Percentiles rank a stretch among this genome's conserved stretches.
Evolutionary conservation across 78 protist species (phyloP).

Genomic region (Tieghemostelium lacteum): DNA sequence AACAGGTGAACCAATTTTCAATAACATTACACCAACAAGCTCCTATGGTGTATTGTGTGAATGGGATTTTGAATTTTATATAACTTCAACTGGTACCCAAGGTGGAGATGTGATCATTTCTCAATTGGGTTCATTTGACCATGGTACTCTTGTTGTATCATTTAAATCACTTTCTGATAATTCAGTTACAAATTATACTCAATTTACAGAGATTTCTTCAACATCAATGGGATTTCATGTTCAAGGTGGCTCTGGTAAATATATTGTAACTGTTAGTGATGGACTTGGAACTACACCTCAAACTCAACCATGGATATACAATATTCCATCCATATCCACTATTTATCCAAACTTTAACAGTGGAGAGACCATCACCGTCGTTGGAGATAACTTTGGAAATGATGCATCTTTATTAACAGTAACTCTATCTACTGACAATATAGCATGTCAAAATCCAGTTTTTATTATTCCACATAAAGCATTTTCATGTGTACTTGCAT

Average conservation of each 20-base stretch:
- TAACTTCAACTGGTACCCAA: background rate
- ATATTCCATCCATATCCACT: constrained; percentile 2
- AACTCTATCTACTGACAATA: background rate
- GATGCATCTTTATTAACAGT: background rate
- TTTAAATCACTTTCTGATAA: background rate
- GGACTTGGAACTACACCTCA: background rate
- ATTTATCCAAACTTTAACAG: background rate
- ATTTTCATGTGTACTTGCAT: background rate
- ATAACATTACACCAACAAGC: background rate
- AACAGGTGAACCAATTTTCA: background rate
- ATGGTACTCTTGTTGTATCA: background rate
- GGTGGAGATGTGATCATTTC: background rate
- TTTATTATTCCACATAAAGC: background rate
- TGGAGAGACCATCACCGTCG: background rate
- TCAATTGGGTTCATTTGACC: background rate
- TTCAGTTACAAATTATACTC: background rate
- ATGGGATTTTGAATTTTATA: constrained; percentile 5
- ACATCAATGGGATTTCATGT: background rate
- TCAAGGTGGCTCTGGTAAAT: background rate
- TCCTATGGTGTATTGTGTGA: background rate
- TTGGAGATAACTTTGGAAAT: constrained; percentile 21
- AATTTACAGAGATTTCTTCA: background rate
- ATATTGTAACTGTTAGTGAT: background rate
- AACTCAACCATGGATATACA: background rate
- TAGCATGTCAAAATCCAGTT: background rate